These are phyloP conservation scores for Eucalyptus pauciflora DNA, from an alignment of 345 rosid species.

Conservation along the genomic window DNA sequence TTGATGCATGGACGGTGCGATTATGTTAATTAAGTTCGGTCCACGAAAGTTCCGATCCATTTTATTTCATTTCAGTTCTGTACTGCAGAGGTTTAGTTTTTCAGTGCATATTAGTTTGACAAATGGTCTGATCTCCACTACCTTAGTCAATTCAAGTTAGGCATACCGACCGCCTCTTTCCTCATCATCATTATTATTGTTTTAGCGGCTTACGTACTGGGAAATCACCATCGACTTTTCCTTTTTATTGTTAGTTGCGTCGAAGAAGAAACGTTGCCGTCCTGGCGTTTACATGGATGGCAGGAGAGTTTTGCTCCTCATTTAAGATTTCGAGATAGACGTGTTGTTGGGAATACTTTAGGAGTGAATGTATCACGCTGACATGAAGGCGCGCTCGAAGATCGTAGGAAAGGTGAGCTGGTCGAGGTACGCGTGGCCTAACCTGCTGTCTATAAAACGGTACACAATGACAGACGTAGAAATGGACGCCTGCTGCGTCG, in stretches of 20 bases:
- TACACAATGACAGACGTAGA: neutral
- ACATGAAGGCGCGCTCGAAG: too few relatives aligned
- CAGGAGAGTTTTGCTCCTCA: neutral
- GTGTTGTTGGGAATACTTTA: neutral
- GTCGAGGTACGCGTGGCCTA: neutral
- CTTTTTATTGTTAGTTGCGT: neutral
- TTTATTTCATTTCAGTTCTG: neutral
- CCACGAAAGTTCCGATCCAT: neutral
- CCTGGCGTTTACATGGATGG: neutral
- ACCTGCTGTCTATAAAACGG: rapidly evolving
- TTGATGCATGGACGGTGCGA: neutral
- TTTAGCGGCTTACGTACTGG: neutral
- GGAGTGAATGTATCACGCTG: too few relatives aligned
- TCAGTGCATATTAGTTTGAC: too few relatives aligned
- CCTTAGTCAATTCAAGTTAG: neutral
- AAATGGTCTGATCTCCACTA: neutral
- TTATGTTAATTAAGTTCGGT: neutral
- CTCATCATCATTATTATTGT: neutral
- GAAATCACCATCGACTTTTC: neutral
- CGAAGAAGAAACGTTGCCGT: neutral
- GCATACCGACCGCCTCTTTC: neutral
- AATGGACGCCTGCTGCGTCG: neutral
- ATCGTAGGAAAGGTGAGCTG: neutral
- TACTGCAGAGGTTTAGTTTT: neutral
- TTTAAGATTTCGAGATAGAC: neutral